Base-by-base conservation (phyloP, 208 protist species). In the Leishmania martiniquensis region DNA sequence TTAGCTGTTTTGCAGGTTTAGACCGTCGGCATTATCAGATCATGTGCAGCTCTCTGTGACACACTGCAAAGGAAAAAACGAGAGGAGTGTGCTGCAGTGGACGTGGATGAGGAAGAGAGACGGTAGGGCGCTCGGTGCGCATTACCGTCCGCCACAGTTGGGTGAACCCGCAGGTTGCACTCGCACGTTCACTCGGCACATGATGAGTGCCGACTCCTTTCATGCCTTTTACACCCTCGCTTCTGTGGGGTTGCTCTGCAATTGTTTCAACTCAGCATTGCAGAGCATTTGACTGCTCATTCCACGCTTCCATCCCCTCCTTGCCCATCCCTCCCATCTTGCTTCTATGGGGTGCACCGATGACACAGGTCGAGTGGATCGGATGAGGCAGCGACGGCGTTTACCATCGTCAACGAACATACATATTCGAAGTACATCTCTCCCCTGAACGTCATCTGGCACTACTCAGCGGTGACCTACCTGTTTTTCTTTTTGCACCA, bases 251-350 rank as follows among this genome's bases (percentile, higher is more conserved):
- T 72, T 32, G 42, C 47, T 15, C 47, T 42, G 68, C 68, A 72
- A 34, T 10, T 69, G 1, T 47, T 17, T 20, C 0, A 69, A 51
- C 63, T 25, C 39, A 20, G 39, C 42, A 45, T 42, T 25, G 37
- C 63, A 69, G 62, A 45, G 3, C 9, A 49, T 69, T 42, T 78
- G 59, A 45, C 42, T 59, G 55, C 25, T 74, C 69, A 39, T 42
- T 39, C 63, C 69, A 51, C 51, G 10, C 57, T 76, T 68, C 57
- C 9, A n/a, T 67, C 73, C 70, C 42, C 57, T 59, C 42, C 34
- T 66, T 67, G n/a, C 12, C 51, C 32, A 10, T 42, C 4, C 45
- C 49, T 73, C 52, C 12, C 25, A 62, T 62, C 52, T 63, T 60
- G 20, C 1, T n/a, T 47, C 52, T 47, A 32, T 49, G 13, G 25